Percentiles rank a stretch among this genome's conserved stretches.
phyloP scores from a whole-genome alignment of 176 grass and related monocot species.

The Elymus sibiricus region DNA sequence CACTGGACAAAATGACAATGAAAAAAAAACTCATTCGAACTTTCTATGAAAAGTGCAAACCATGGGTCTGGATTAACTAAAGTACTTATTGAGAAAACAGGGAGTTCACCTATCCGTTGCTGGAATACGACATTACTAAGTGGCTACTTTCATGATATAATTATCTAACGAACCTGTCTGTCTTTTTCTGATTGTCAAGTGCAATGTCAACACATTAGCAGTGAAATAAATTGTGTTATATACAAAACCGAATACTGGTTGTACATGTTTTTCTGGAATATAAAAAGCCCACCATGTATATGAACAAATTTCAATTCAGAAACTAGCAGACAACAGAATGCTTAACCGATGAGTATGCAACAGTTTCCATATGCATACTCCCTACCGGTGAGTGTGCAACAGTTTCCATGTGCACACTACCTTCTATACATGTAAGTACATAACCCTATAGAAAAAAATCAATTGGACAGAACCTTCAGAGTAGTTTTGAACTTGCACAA shows the following conservation, averaged over 20 bases:
- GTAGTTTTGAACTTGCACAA: neutral
- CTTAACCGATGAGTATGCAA: neutral
- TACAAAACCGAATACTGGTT: neutral
- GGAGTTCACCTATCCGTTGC: neutral
- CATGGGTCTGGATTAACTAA: slow-evolving; percentile 20
- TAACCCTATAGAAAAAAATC: neutral
- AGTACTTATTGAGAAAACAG: neutral
- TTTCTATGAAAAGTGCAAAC: neutral
- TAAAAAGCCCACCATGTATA: neutral
- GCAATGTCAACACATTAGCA: slow-evolving; percentile 11
- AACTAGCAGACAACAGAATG: slow-evolving; percentile 1
- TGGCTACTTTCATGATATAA: neutral
- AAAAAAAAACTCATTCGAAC: neutral
- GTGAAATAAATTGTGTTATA: neutral
- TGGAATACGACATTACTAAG: neutral
- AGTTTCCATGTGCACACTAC: neutral
- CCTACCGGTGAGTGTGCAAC: neutral
- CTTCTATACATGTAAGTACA: neutral
- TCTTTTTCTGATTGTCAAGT: neutral
- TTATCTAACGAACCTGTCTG: neutral
- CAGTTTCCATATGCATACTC: neutral
- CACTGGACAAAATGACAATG: neutral
- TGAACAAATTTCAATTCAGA: slow-evolving; percentile 9
- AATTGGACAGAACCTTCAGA: neutral
- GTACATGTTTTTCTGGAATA: neutral